A percentile compares a stretch with the other conserved stretches of the same genome.
Conservation (phyloP, 768 basidiomycete genomes). For the Rhizopogon vinicolor region DNA sequence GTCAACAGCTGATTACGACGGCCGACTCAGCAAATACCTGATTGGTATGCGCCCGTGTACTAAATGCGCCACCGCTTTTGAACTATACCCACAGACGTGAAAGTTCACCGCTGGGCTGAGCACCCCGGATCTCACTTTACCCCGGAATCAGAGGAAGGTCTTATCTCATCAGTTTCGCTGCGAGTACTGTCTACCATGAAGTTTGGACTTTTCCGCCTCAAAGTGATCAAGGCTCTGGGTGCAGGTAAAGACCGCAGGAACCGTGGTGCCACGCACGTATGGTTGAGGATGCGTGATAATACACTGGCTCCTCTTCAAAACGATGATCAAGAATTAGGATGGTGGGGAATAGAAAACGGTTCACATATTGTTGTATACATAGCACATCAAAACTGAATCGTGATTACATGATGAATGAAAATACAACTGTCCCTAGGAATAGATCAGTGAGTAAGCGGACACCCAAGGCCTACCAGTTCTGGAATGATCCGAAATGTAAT, state of each 20-base stretch:
- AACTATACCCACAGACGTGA: conserved; percentile 21
- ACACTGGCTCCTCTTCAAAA: conserved; percentile 42
- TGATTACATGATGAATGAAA: background rate
- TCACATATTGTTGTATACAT: conserved; percentile 29
- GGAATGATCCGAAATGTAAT: background rate
- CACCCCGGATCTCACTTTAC: conserved; percentile 16
- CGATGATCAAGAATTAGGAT: conserved; percentile 54
- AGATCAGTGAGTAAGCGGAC: background rate
- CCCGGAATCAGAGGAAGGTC: conserved; percentile 8
- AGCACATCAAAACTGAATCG: conserved; percentile 7
- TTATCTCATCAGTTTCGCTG: conserved; percentile 27
- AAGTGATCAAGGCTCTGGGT: conserved; percentile 49
- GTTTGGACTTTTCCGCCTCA: conserved; percentile 57
- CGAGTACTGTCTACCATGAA: conserved; percentile 69
- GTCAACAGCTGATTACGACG: conserved; percentile 24
- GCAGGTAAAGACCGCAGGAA: conserved; percentile 23
- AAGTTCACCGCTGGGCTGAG: conserved; percentile 21
- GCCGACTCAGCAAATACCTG: conserved; percentile 57
- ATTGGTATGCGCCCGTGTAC: conserved; percentile 41
- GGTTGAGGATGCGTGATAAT: conserved; percentile 52
- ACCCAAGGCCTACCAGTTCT: background rate
- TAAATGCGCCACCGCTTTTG: background rate
- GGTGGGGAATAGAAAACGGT: conserved; percentile 67
- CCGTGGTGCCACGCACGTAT: conserved; percentile 39
- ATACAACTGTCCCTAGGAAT: conserved; percentile 2